Conservation (phyloP, 1,139 yeast genomes). For the Torulaspora pretoriensis region DNA sequence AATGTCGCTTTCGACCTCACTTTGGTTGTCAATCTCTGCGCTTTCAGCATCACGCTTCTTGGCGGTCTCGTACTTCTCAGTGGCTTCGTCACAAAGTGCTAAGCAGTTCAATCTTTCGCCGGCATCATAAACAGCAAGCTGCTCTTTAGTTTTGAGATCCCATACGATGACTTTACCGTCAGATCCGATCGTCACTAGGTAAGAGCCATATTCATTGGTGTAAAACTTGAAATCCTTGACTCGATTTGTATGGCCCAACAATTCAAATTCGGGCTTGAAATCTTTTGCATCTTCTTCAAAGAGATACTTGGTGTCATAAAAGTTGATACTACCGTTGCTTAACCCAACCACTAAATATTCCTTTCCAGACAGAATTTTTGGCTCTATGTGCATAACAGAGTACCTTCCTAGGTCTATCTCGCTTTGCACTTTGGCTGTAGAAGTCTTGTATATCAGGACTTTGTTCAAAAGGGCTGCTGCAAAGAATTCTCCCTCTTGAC, state of each 20-base stretch:
- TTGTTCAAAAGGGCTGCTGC: constrained; percentile 69
- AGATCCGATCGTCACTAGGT: constrained; percentile 77
- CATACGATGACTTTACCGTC: constrained; percentile 92
- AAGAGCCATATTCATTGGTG: constrained; percentile 44
- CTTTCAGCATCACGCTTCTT: constrained; percentile 59
- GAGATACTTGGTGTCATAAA: constrained; percentile 44
- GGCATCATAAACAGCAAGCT: constrained; percentile 83
- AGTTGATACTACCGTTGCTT: constrained; percentile 66
- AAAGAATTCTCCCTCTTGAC: constrained; percentile 58
- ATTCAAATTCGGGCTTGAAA: constrained; percentile 47
- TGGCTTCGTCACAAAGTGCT: constrained; percentile 66
- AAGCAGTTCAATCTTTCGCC: constrained; percentile 94
- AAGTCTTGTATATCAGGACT: constrained; percentile 61
- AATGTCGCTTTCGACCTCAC: constrained; percentile 43
- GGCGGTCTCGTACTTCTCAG: constrained; percentile 72
- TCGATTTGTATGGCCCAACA: constrained; percentile 80
- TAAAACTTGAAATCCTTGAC: constrained; percentile 70
- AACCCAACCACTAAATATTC: constrained; percentile 67
- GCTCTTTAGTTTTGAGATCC: constrained; percentile 68
- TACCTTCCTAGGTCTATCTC: constrained; percentile 47
- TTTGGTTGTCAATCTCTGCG: constrained; percentile 50
- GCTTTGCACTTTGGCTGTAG: constrained; percentile 54
- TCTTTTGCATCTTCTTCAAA: constrained; percentile 37
- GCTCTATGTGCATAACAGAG: constrained; percentile 67
- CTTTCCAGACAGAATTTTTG: constrained; percentile 42